These are phyloP conservation scores for Dorcoceras hygrometricum DNA, from an alignment of 257 asterid species.

Conservation along the genomic window DNA sequence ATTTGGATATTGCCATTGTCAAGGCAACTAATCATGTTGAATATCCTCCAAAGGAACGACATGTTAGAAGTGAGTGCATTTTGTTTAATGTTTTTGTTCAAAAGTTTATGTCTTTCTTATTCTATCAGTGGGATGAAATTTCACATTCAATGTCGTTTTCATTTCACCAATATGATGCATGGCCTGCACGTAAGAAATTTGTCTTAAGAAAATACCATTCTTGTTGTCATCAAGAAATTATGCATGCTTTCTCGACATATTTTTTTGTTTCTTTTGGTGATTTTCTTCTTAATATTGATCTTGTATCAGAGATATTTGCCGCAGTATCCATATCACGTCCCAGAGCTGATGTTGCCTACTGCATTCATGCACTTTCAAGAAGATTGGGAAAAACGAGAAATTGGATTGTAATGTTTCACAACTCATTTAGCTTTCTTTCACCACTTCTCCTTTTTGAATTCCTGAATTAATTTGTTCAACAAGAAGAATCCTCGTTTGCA, in stretches of 20 bases:
- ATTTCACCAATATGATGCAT: no score
- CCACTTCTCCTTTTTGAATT: neutral
- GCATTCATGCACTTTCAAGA: slow-evolving; percentile 83
- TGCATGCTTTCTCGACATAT: neutral
- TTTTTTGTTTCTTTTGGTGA: neutral
- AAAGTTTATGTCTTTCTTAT: neutral
- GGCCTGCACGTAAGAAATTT: no score
- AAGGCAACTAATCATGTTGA: slow-evolving; percentile 90
- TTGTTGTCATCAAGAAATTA: no score
- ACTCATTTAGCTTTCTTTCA: neutral
- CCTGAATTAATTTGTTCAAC: neutral
- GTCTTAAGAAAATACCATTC: no score
- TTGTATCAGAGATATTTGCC: slow-evolving; percentile 50
- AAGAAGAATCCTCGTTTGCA: neutral
- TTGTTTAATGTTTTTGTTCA: slow-evolving; percentile 5
- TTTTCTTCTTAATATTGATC: neutral
- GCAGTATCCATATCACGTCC: slow-evolving; percentile 66
- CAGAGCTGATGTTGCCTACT: slow-evolving; percentile 86
- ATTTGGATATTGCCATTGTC: slow-evolving; percentile 86
- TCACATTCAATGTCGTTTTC: no score
- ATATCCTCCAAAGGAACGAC: slow-evolving; percentile 88
- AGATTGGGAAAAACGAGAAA: slow-evolving; percentile 71
- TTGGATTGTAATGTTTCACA: slow-evolving; percentile 61
- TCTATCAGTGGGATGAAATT: neutral
- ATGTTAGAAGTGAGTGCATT: slow-evolving; percentile 71